phyloP scores from a whole-genome alignment of 345 rosid species.

The Brassica juncea region DNA sequence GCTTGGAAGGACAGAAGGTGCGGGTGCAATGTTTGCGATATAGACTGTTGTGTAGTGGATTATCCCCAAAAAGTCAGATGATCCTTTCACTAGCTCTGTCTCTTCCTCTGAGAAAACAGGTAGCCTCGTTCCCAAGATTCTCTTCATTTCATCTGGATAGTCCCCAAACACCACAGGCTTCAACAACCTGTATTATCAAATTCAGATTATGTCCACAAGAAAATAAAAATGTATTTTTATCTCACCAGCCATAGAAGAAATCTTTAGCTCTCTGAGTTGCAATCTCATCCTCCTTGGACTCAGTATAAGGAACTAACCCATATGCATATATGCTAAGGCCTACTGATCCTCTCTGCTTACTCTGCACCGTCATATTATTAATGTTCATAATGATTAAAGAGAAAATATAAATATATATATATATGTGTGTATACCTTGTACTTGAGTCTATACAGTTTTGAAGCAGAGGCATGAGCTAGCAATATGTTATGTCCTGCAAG shows the following conservation, averaged over 20 bases:
- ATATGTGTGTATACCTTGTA: slow-evolving; percentile 66
- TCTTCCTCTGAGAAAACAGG: slow-evolving; percentile 59
- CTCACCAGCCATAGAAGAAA: slow-evolving; percentile 57
- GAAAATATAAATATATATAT: background rate
- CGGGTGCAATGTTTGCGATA: slow-evolving; percentile 35
- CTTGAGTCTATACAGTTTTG: slow-evolving; percentile 53
- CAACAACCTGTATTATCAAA: slow-evolving; percentile 44
- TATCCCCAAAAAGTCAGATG: slow-evolving; percentile 64
- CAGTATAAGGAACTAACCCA: slow-evolving; percentile 48
- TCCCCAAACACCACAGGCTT: slow-evolving; percentile 75
- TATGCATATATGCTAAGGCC: slow-evolving; percentile 47
- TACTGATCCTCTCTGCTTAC: slow-evolving; percentile 51
- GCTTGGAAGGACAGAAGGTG: slow-evolving; percentile 19
- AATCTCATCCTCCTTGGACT: slow-evolving; percentile 46
- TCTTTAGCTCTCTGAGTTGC: slow-evolving; percentile 54
- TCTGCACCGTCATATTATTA: slow-evolving; percentile 41
- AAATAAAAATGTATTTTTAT: background rate
- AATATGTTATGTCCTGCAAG: slow-evolving; percentile 60
- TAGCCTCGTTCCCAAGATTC: slow-evolving; percentile 57
- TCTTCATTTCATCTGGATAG: slow-evolving; percentile 68
- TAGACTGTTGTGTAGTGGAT: slow-evolving; percentile 42
- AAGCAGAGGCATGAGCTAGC: slow-evolving; percentile 71
- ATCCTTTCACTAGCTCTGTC: slow-evolving; percentile 57
- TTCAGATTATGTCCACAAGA: background rate
- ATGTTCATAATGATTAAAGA: slow-evolving; percentile 30